Evolutionary conservation across 1,284 basidiomycete species (phyloP).

Genomic region (Ganoderma lucidum): DNA sequence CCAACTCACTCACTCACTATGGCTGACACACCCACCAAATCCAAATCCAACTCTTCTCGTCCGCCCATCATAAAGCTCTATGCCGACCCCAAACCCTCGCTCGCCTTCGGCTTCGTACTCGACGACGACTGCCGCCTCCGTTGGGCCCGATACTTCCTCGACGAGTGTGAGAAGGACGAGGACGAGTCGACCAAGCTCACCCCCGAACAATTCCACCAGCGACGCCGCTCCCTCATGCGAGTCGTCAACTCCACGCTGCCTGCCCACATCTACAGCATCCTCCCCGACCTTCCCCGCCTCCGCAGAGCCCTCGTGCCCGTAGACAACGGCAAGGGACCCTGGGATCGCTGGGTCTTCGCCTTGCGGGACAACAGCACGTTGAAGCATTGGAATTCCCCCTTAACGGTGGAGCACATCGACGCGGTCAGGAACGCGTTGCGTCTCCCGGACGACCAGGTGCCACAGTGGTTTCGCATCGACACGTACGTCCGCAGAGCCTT

Average conservation of each 20-base stretch:
- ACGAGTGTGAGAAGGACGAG: background rate
- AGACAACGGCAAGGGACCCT: no score
- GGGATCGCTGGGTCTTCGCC: background rate
- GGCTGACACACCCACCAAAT: no score
- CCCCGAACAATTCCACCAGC: background rate
- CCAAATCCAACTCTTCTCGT: no score
- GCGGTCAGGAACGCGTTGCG: background rate
- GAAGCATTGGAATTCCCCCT: background rate
- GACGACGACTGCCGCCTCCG: background rate
- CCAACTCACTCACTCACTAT: no score
- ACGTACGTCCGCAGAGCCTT: no score
- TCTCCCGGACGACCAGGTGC: background rate
- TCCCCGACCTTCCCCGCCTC: background rate
- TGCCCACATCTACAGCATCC: background rate
- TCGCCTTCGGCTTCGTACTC: background rate
- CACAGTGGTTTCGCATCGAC: no score
- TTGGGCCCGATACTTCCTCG: background rate
- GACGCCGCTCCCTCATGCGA: accelerated
- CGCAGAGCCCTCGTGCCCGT: background rate
- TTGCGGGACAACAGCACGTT: background rate
- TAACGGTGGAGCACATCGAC: background rate
- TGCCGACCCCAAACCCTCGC: background rate
- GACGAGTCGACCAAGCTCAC: background rate
- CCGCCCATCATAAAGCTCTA: no score
- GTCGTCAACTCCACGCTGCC: background rate